Conservation (phyloP, 2,329 filamentous ascomycete species). For the Trichoderma sp. region DNA sequence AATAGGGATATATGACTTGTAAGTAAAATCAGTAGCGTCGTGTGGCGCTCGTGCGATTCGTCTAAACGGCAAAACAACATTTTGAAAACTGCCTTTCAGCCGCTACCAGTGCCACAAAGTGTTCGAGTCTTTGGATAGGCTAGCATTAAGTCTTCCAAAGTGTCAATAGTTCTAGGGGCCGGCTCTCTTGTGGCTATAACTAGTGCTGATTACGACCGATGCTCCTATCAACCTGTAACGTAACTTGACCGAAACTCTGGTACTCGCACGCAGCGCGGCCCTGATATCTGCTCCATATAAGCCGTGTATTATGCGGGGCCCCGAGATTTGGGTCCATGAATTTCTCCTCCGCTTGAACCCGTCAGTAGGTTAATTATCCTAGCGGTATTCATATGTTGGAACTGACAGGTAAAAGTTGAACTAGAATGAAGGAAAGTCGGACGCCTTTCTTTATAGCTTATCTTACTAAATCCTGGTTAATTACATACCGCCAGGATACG, state of each 20-base stretch:
- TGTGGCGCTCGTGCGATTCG: not conserved
- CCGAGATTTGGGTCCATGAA: not conserved
- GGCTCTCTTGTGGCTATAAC: not conserved
- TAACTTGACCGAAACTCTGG: not conserved
- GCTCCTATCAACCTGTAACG: not conserved
- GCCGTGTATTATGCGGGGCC: not conserved
- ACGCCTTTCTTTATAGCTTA: not conserved
- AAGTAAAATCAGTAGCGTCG: not conserved
- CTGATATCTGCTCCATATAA: not conserved
- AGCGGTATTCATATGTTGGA: not conserved
- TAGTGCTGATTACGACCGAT: constrained; percentile 2
- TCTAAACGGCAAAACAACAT: not conserved
- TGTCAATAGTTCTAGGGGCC: not conserved
- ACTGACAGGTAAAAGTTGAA: not conserved
- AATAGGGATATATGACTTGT: not conserved
- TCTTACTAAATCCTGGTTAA: not conserved
- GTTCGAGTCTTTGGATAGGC: not conserved
- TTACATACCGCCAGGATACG: not conserved
- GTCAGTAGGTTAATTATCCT: not conserved
- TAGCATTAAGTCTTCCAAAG: not conserved
- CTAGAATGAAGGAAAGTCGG: not conserved
- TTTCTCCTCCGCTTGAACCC: not conserved
- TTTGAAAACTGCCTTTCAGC: constrained; percentile 1
- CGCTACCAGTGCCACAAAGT: not conserved
- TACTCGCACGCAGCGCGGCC: not conserved